phyloP scores from a whole-genome alignment of 129 eudicot species.

The Saussurea involucrata region DNA sequence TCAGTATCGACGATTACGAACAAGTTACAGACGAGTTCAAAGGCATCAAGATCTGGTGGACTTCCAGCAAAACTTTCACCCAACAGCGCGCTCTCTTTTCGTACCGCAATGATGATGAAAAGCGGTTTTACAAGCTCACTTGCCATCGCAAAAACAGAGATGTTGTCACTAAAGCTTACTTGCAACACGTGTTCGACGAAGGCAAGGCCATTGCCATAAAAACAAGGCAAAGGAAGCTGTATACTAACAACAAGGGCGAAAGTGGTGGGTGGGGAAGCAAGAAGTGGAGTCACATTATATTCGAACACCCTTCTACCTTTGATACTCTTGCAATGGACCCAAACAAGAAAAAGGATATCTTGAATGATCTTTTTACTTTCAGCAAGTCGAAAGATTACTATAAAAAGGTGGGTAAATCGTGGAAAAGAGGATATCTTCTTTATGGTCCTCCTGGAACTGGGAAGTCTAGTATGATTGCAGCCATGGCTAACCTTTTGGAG shows the following conservation, averaged over 20 bases:
- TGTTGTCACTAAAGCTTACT: slow-evolving; percentile 25
- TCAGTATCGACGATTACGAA: slow-evolving; percentile 49
- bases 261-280: slow-evolving; percentile 13
- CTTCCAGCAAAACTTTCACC: slow-evolving; percentile 18
- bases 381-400: slow-evolving; percentile 49
- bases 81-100: slow-evolving; percentile 21
- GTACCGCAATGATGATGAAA: slow-evolving; percentile 37
- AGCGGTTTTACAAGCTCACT: slow-evolving; percentile 39
- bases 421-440: slow-evolving; percentile 67
- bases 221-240: slow-evolving; percentile 47
- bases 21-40: slow-evolving; percentile 46
- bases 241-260: slow-evolving; percentile 40
- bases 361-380: slow-evolving; percentile 40
- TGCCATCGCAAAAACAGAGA: slow-evolving; percentile 34
- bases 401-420: slow-evolving; percentile 51
- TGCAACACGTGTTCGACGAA: slow-evolving; percentile 50
- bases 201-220: slow-evolving; percentile 40
- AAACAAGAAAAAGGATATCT: slow-evolving; percentile 38
- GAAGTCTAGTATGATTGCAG: slow-evolving; percentile 66
- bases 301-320: slow-evolving; percentile 56
- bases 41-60: slow-evolving; percentile 47
- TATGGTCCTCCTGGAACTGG: slow-evolving; percentile 71
- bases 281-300: slow-evolving; percentile 46
- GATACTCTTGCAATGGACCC: slow-evolving; percentile 62
- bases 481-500: slow-evolving; percentile 56